Evolutionary conservation across 2,329 filamentous ascomycete genomes (phyloP), one percentile per base, ranked within the genome.

Genomic region (Colletotrichum phormii): DNA sequence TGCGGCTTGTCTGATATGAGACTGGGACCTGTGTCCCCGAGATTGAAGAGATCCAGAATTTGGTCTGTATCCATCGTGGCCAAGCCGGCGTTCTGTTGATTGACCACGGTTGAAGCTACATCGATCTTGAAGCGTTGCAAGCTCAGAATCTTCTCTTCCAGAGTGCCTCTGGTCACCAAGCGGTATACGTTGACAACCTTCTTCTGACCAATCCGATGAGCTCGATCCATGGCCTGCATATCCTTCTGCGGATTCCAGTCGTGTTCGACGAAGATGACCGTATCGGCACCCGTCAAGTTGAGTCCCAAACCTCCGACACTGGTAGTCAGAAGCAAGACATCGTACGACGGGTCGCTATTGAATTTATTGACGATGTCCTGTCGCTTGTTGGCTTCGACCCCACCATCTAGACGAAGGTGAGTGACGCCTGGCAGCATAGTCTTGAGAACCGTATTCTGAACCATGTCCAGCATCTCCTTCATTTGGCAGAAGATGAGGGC

Each of bases 381-480:
- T 75, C 97, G 93, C 82, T 95, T 95, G 75, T 93, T 95, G 31
- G 97, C 94, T 82, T 98, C 97, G 13, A 99, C 95, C 7, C 92
- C 92, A 37, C 97, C 97, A 78, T 99, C 97, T 42, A 99, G 90
- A n/a, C 97, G 94, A 71, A 98, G 90, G 80, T 93, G 98, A 49
- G 97, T 97, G 6, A 98, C 95, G 0, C 93, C 94, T 1, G 97
- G 97, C n/a, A 99, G 89, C 84, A 98, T 89, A 79, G 93, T 93
- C 81, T 94, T 95, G 51, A 99, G 85, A 1, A 99, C 97, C 71
- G 96, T 95, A 78, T 93, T 95, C 80, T 98, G 95, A 2, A 99
- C 97, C 90, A 99, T 98, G 82, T 99, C 97, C 29, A 99, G 89
- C 97, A 99, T 99, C 82, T 99, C 97, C 84, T 99, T 99, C 95